Conservation (phyloP, 345 rosid species). For the Firmiana major region DNA sequence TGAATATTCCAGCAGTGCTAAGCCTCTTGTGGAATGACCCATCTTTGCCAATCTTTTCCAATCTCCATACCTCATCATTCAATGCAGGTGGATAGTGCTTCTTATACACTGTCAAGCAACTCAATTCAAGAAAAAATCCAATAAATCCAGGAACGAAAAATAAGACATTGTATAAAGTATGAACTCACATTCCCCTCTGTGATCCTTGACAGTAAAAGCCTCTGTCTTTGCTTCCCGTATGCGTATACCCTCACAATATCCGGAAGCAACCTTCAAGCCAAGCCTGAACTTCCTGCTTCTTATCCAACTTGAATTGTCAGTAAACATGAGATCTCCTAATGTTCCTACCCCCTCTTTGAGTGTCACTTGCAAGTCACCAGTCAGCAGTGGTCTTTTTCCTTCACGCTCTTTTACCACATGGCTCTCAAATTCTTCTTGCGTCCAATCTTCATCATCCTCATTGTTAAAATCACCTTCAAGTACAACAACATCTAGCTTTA, state of each 20-base stretch:
- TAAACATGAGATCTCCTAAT: constrained; percentile 78
- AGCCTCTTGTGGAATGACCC: constrained; percentile 94
- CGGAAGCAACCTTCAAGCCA: constrained; percentile 71
- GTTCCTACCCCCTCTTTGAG: constrained; percentile 98
- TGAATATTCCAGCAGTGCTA: constrained; percentile 34
- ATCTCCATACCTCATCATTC: constrained; percentile 87
- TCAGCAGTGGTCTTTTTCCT: constrained; percentile 87
- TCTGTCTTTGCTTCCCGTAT: constrained; percentile 95
- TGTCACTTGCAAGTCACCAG: constrained; percentile 76
- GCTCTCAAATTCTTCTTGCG: constrained; percentile 83
- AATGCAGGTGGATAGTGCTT: constrained; percentile 93
- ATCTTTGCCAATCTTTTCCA: constrained; percentile 98
- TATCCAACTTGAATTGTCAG: constrained; percentile 98
- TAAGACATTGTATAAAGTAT: not conserved
- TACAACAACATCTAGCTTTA: constrained; percentile 76
- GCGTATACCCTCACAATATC: constrained; percentile 74
- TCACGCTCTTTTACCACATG: constrained; percentile 93
- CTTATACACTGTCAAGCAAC: constrained; percentile 72
- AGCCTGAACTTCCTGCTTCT: constrained; percentile 93
- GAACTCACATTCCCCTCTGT: constrained; percentile 82
- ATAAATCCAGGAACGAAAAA: not conserved
- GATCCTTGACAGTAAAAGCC: constrained; percentile 95
- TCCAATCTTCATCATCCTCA: constrained; percentile 93
- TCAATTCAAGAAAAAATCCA: constrained; percentile 2
- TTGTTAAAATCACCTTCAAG: constrained; percentile 93